Conservation (phyloP, 768 basidiomycete genomes). For the Hypholoma sublateritium region DNA sequence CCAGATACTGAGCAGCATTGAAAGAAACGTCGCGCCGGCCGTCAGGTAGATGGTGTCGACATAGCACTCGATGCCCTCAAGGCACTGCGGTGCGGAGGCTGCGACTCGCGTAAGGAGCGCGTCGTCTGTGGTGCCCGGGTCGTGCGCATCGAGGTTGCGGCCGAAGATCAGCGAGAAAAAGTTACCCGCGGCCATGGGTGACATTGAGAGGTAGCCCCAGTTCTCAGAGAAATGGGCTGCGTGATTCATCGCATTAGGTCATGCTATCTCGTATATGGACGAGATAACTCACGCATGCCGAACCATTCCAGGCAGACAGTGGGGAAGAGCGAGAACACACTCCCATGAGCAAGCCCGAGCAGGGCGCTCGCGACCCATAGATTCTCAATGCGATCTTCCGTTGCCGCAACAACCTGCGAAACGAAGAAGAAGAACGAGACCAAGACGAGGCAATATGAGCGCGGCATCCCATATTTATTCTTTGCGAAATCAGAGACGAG, state of each 20-base stretch:
- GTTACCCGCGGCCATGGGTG: constrained; percentile 80
- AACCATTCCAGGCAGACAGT: constrained; percentile 89
- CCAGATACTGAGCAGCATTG: constrained; percentile 48
- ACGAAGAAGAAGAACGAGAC: constrained; percentile 68
- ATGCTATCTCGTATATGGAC: neutral
- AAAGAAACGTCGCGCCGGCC: constrained; percentile 42
- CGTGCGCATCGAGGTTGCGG: constrained; percentile 75
- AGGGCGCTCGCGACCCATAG: constrained; percentile 62
- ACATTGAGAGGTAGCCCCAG: constrained; percentile 76
- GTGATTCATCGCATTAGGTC: constrained; percentile 17
- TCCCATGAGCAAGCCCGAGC: constrained; percentile 72
- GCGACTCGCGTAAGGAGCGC: neutral
- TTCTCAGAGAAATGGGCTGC: constrained; percentile 69
- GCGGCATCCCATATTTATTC: constrained; percentile 54
- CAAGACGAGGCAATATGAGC: constrained; percentile 68
- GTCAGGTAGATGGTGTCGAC: constrained; percentile 55
- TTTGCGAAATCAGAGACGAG: constrained; percentile 67
- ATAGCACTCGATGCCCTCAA: constrained; percentile 61
- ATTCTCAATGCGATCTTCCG: constrained; percentile 52
- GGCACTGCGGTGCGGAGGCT: constrained; percentile 40
- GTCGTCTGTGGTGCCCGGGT: constrained; percentile 10
- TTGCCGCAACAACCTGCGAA: constrained; percentile 64
- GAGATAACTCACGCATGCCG: constrained; percentile 63
- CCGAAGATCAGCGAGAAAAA: constrained; percentile 86
- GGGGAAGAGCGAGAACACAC: constrained; percentile 68